Evolutionary conservation across 2,329 filamentous ascomycete species (phyloP), one percentile per base, ranked within the genome.

Genomic region (Lithohypha guttulata): DNA sequence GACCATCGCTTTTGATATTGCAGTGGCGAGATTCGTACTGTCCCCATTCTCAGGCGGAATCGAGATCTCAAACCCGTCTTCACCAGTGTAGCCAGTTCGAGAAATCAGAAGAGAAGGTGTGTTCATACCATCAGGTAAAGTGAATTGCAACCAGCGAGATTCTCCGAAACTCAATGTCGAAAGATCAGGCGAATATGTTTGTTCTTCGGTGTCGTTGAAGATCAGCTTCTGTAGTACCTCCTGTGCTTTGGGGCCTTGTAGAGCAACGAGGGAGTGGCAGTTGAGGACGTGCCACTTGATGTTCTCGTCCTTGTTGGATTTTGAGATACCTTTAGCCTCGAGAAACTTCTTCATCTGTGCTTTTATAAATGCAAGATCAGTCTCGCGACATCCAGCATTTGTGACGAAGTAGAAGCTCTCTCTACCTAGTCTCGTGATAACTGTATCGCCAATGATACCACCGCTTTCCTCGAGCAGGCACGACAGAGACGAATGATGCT

Each of bases 11-110:
- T 86, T 71, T 4, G 83, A 79, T 27, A 87, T 71, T 22, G 58
- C 55, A 9, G 51, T 51, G 11, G 63, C 61, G 4, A 66, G 57
- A 10, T 48, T 44, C 2, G 42, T 42, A 14, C 66, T 65, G 4
- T 75, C 70, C 6, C 79, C 77, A 51, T 79, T 73, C 17, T 70
- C 69, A 0, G 75, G 71, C 1, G 81, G 76, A 53, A 95, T 82
- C 27, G 84, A 91, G 55, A 98, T 84, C 66, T 98, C 91, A 63
- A 98, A 98, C 28, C 91, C 91, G 60, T 98, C 91, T 66, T 98
- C 91, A 44, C 91, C 91, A 0, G 91, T 98, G 68, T 98, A 98
- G 3, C 91, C 91, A 32, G 82, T 91, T 44, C 91, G 77, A 57
- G 79, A 87, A 55, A 95, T 78, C 35, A 95, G 71, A 33, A 91